Evolutionary conservation across 2,329 filamentous ascomycete species (phyloP).

Genomic region (Xylariaceae sp.): DNA sequence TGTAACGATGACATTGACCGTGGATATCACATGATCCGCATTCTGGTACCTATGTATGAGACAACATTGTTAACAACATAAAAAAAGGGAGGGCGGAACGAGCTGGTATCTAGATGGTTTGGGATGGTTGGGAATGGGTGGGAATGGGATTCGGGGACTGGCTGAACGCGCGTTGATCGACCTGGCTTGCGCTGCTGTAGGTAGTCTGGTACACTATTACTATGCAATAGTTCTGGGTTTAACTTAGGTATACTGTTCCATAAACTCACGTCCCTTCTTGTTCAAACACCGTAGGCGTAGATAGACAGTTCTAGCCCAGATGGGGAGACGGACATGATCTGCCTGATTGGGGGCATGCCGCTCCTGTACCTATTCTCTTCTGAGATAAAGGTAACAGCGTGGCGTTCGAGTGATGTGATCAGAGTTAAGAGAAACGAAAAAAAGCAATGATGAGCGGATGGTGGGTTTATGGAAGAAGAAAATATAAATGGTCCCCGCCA

Average conservation of each 20-base stretch:
- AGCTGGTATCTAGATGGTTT: too few species aligned
- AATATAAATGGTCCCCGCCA: not conserved
- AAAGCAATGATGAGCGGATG: not conserved
- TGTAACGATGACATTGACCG: conserved; percentile 7
- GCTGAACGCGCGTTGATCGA: conserved; percentile 5
- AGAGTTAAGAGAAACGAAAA: not conserved
- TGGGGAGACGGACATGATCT: not conserved
- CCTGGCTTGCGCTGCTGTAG: not conserved
- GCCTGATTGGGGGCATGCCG: not conserved
- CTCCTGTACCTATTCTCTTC: not conserved
- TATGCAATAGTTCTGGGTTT: too few species aligned
- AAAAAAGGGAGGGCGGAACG: too few species aligned
- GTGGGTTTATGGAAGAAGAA: not conserved
- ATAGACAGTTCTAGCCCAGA: not conserved
- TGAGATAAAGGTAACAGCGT: not conserved
- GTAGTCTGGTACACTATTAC: not conserved
- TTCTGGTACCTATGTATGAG: not conserved
- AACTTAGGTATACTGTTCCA: too few species aligned
- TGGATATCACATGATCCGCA: conserved; percentile 11
- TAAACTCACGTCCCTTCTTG: too few species aligned
- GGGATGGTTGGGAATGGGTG: not conserved
- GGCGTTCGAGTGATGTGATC: conserved; percentile 3
- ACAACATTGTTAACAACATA: not conserved
- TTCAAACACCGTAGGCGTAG: not conserved
- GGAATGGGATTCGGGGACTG: not conserved